phyloP scores from a whole-genome alignment of 129 eudicot species.

The Gnaphalium uliginosum region DNA sequence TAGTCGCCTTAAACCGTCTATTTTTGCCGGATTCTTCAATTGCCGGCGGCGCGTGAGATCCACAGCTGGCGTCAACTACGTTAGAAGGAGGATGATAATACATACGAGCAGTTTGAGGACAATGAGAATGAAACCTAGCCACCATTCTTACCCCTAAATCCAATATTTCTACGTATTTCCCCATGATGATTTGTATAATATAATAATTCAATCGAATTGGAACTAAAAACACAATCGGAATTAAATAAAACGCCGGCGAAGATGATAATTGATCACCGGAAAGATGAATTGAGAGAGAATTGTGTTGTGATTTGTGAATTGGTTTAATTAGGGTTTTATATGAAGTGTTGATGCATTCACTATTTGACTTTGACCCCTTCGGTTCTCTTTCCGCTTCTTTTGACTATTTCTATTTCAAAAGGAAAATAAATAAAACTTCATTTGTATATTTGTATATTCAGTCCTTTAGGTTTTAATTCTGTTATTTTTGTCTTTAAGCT shows the following conservation, averaged over 20 bases:
- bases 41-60: slow-evolving; percentile 24
- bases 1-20: slow-evolving; percentile 23
- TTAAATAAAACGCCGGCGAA: background rate
- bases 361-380: background rate
- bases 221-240: background rate
- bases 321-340: background rate
- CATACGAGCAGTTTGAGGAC: slow-evolving; percentile 42
- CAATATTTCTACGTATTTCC: slow-evolving; percentile 33
- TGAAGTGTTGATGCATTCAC: background rate
- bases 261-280: background rate
- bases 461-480: background rate
- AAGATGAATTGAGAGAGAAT: background rate
- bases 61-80: background rate
- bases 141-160: slow-evolving; percentile 35
- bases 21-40: slow-evolving; percentile 14
- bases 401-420: background rate
- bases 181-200: background rate
- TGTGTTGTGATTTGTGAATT: background rate
- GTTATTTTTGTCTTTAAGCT: background rate
- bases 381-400: background rate
- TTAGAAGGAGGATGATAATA: slow-evolving; percentile 40
- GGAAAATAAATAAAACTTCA: no score
- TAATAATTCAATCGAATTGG: background rate
- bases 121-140: slow-evolving; percentile 40
- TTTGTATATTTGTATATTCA: background rate